Conservation (phyloP, 2,329 filamentous ascomycete genomes). For the Chaetomium sp. region DNA sequence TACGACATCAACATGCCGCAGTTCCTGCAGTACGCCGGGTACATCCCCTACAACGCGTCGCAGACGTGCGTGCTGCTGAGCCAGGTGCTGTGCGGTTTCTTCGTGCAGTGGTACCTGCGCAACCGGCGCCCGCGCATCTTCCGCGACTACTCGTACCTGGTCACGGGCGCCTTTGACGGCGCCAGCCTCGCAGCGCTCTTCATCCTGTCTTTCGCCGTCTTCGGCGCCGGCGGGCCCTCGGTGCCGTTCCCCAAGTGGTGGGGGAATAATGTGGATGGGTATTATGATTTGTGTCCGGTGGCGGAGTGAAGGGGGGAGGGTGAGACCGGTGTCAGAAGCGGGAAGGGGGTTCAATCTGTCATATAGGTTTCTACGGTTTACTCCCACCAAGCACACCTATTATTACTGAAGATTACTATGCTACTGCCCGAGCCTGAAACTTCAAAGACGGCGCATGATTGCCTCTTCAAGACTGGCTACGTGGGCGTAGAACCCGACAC, state of each 20-base stretch:
- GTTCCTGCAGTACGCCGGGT: conserved; percentile 57
- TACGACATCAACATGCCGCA: conserved; percentile 55
- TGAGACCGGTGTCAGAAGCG: too few species aligned
- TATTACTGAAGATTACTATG: too few species aligned
- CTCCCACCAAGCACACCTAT: too few species aligned
- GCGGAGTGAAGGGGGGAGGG: conserved; percentile 6
- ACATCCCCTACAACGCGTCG: conserved; percentile 56
- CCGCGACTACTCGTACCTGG: conserved; percentile 56
- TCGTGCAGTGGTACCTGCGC: conserved; percentile 54
- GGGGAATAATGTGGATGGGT: conserved; percentile 54
- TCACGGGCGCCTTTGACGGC: conserved; percentile 57
- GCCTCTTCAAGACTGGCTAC: too few species aligned
- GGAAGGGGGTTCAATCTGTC: too few species aligned
- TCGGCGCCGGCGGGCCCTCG: conserved; percentile 49
- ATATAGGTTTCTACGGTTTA: too few species aligned
- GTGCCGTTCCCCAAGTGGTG: conserved; percentile 56
- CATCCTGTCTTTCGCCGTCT: conserved; percentile 58
- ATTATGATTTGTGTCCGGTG: conserved; percentile 52
- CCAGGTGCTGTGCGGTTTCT: conserved; percentile 49
- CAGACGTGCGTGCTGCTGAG: conserved; percentile 59
- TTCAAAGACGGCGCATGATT: too few species aligned
- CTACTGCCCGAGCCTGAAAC: too few species aligned
- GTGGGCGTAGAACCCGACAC: too few species aligned
- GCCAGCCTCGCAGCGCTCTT: conserved; percentile 53
- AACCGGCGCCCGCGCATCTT: conserved; percentile 56